Conservation (phyloP, 2,329 filamentous ascomycete genomes). For the Apiospora aurea region DNA sequence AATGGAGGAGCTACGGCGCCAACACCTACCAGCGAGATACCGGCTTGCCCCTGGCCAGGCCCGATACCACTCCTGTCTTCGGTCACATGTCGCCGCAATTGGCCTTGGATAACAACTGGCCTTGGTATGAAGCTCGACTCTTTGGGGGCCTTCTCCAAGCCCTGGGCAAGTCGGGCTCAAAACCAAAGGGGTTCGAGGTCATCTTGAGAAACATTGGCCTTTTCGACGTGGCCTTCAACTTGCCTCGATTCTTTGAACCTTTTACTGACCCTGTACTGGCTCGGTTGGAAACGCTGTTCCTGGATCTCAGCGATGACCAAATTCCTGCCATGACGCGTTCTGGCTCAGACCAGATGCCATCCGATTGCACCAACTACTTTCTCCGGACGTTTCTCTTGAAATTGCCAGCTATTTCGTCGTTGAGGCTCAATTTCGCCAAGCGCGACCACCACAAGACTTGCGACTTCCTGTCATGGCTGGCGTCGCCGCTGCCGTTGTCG, state of each 20-base stretch:
- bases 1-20: constrained; percentile 65
- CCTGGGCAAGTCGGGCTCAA: constrained; percentile 47
- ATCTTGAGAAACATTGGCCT: constrained; percentile 48
- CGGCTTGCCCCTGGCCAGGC: constrained; percentile 31
- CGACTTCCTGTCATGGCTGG: constrained; percentile 50
- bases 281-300: constrained; percentile 15
- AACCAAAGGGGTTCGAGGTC: constrained; percentile 55
- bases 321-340: neutral
- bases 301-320: constrained; percentile 27
- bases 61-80: constrained; percentile 22
- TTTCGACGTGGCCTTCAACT: constrained; percentile 52
- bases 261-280: constrained; percentile 50
- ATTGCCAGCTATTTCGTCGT: constrained; percentile 53
- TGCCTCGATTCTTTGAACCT: constrained; percentile 49
- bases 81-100: neutral
- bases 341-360: neutral
- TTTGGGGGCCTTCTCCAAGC: constrained; percentile 52
- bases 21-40: constrained; percentile 47
- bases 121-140: constrained; percentile 41
- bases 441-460: constrained; percentile 28
- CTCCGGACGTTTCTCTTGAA: constrained; percentile 48
- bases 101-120: neutral
- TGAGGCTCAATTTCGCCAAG: constrained; percentile 58
- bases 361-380: constrained; percentile 27
- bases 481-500: constrained; percentile 26